Conservation (phyloP, 371 early-diverging fungal genomes). For the Quaeritorhiza haematococci region DNA sequence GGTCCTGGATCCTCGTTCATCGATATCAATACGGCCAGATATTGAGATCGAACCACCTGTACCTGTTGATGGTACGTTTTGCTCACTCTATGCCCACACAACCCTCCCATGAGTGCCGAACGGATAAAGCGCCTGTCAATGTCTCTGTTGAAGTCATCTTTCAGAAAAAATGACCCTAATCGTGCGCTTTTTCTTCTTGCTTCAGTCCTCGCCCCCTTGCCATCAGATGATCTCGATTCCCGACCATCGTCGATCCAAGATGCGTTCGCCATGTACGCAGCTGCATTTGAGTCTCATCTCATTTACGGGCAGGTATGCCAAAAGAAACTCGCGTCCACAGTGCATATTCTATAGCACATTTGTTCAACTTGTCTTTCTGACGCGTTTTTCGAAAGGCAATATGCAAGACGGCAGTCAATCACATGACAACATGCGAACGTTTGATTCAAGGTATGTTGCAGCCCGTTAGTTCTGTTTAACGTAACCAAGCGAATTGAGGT, state of each 20-base stretch:
- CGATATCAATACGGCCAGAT: background rate
- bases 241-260: conserved; percentile 1
- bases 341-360: conserved; percentile 3
- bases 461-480: background rate
- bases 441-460: conserved; percentile 7
- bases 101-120: no score
- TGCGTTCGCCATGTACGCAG: conserved; percentile 2
- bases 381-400: background rate
- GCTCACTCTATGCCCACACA: no score
- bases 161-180: no score
- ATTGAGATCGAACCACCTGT: conserved; percentile 29
- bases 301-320: conserved; percentile 13
- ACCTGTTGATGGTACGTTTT: conserved; percentile 10
- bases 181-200: no score
- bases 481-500: no score
- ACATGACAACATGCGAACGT: conserved; percentile 14
- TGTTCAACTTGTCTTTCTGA: background rate
- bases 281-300: conserved; percentile 11
- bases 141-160: no score
- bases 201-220: no score
- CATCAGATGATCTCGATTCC: no score
- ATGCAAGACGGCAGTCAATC: background rate
- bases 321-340: no score
- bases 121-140: no score
- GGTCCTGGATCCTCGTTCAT: conserved; percentile 10